Evolutionary conservation across 2,329 filamentous ascomycete genomes (phyloP).

Genomic region (Dactylellina cionopaga): DNA sequence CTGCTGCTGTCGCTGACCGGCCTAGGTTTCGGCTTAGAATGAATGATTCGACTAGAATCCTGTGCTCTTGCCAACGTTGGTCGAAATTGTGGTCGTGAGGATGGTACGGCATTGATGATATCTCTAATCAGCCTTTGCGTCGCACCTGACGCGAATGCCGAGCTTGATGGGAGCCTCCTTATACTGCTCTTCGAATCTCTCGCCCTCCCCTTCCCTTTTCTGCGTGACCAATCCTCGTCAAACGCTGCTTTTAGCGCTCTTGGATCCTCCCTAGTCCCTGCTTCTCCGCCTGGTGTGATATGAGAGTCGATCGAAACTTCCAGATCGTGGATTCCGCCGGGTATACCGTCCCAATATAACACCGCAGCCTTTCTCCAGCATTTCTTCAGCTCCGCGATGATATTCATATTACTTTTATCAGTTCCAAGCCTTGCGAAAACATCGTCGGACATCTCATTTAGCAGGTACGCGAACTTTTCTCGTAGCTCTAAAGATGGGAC

Average conservation of each 20-base stretch:
- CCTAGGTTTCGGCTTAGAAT: conserved; percentile 34
- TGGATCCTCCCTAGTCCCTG: conserved; percentile 54
- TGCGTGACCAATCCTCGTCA: conserved; percentile 44
- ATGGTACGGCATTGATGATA: conserved; percentile 44
- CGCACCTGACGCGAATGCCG: conserved; percentile 43
- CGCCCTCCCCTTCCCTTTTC: conserved; percentile 42
- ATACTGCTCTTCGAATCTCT: conserved; percentile 51
- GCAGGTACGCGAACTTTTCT: conserved; percentile 54
- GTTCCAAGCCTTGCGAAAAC: conserved; percentile 66
- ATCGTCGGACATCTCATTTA: conserved; percentile 64
- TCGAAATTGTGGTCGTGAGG: conserved; percentile 8
- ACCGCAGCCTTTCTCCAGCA: conserved; percentile 94
- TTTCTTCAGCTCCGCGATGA: conserved; percentile 92
- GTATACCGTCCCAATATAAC: conserved; percentile 80
- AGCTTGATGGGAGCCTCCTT: conserved; percentile 39
- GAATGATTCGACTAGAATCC: conserved; percentile 45
- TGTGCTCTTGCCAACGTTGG: conserved; percentile 37
- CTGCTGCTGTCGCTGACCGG: conserved; percentile 49
- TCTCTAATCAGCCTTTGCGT: conserved; percentile 46
- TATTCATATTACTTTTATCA: conserved; percentile 77
- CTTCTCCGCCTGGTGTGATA: conserved; percentile 56
- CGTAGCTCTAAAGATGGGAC: conserved; percentile 63
- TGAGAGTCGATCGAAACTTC: conserved; percentile 56
- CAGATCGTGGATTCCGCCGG: conserved; percentile 38
- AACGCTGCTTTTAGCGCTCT: conserved; percentile 44